phyloP scores from a whole-genome alignment of 2,329 filamentous ascomycete genomes.

The Arthroderma uncinatum region DNA sequence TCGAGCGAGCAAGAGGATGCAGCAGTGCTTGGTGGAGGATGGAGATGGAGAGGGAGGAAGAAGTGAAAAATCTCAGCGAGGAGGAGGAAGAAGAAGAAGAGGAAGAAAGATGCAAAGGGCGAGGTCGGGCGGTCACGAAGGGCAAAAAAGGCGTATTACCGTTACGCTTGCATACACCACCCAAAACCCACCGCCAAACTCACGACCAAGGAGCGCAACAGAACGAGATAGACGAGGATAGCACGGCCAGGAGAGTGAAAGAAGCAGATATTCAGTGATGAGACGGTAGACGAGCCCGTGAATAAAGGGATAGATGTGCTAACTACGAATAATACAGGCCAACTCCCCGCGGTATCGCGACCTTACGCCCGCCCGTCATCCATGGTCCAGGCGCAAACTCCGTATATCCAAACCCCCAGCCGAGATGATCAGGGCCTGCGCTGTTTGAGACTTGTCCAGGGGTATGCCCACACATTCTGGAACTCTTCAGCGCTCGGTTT shows the following conservation, averaged over 20 bases:
- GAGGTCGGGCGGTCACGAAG: constrained; percentile 3
- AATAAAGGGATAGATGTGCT: not conserved
- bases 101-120: not conserved
- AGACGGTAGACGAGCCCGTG: not conserved
- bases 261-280: not conserved
- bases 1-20: not conserved
- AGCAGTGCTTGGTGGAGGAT: not conserved
- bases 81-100: not conserved
- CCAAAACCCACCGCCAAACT: not conserved
- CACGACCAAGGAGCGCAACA: no score
- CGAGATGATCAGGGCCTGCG: not conserved
- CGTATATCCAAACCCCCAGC: not conserved
- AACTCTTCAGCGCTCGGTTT: not conserved
- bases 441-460: constrained; percentile 2
- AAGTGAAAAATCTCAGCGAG: not conserved
- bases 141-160: constrained; percentile 7
- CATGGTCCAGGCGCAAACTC: not conserved
- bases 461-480: not conserved
- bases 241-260: not conserved
- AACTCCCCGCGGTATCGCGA: not conserved
- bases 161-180: not conserved
- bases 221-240: not conserved
- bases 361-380: not conserved
- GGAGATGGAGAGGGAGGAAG: not conserved
- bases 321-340: not conserved